Base-by-base conservation (phyloP, 2,329 filamentous ascomycete species). In the Sporothrix euskadiensis region DNA sequence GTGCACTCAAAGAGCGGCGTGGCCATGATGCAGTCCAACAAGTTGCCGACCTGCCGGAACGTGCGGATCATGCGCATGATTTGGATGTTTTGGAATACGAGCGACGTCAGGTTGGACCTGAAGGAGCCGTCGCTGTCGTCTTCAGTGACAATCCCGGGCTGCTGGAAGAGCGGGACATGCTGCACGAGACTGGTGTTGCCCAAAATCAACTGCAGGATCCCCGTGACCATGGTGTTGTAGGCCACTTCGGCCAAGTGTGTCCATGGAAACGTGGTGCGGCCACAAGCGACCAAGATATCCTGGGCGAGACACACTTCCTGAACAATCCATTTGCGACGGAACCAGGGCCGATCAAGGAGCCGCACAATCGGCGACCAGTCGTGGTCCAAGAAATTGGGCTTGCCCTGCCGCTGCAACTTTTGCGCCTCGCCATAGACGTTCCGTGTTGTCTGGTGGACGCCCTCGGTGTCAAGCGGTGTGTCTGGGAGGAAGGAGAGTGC, bases 401-500 rank as follows among this genome's bases (percentile, higher is more conserved):
- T 71, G 44, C 44, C 57, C 19, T 44, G 26, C n/a, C 63, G 12
- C 22, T 56, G 66, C 12, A 49, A 12, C 39, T 26, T 35, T 9
- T 26, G 54, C 4, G 54, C 35, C 10, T 47, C 19, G 69, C 14
- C 14, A n/a, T 44, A 41, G 35, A 71, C 22, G 19, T 32, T 8
- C 19, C 22, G 52, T n/a, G 12, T 19, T n/a, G 82, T 76, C 69
- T 80, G 77, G 0, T 79, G 75, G 1, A 78, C 70, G 56, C 82
- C 81, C 30, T 72, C 59, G 74, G 82, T 82, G 1, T 74, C 52
- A 30, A 83, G 78, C 3, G 81, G 81, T 12, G 74, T 74, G 4
- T 72, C 71, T 35, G 57, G 47, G 14, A 59, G 12, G n/a, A 61
- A 61, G 6, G 12, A 14, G n/a, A 44, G 78, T 80, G 12, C 66